phyloP scores from a whole-genome alignment of 2,329 filamentous ascomycete genomes.

The Aspergillus alliaceus region DNA sequence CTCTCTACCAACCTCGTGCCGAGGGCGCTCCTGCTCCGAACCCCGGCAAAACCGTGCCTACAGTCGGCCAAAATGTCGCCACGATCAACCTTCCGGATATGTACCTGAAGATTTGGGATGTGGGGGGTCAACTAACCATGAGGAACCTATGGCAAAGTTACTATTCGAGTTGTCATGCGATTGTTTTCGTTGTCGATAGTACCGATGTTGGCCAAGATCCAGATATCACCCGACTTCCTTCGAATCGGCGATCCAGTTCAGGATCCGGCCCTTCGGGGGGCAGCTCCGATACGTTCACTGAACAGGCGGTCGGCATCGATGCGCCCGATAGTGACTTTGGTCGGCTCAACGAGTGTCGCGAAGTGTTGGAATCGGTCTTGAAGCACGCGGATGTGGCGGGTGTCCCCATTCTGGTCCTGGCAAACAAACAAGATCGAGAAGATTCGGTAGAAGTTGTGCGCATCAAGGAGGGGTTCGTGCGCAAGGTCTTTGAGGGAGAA shows the following conservation, averaged over 20 bases:
- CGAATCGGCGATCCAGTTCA: constrained; percentile 27
- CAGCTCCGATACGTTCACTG: constrained; percentile 27
- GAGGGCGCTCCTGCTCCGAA: constrained; percentile 51
- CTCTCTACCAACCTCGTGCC: constrained; percentile 62
- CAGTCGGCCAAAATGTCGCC: constrained; percentile 94
- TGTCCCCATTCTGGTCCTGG: constrained; percentile 85
- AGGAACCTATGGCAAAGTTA: constrained; percentile 94
- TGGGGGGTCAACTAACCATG: constrained; percentile 87
- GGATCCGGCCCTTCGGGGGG: constrained; percentile 20
- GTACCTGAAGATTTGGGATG: constrained; percentile 98
- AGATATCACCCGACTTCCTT: constrained; percentile 57
- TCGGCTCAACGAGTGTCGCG: constrained; percentile 80
- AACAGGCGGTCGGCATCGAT: constrained; percentile 37
- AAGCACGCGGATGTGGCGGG: constrained; percentile 85
- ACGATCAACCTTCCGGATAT: constrained; percentile 88
- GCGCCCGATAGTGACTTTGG: constrained; percentile 38
- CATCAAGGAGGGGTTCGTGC: constrained; percentile 94
- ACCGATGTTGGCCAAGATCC: constrained; percentile 84
- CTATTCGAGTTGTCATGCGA: constrained; percentile 90
- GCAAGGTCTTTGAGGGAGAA: constrained; percentile 93
- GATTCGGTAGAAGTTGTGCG: constrained; percentile 96
- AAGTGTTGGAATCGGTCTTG: constrained; percentile 87
- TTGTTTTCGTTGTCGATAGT: constrained; percentile 96
- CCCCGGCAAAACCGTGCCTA: constrained; percentile 85
- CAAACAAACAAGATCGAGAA: constrained; percentile 97